Base-by-base conservation (phyloP, 2,329 filamentous ascomycete genomes). In the Epichloe coenophiala region DNA sequence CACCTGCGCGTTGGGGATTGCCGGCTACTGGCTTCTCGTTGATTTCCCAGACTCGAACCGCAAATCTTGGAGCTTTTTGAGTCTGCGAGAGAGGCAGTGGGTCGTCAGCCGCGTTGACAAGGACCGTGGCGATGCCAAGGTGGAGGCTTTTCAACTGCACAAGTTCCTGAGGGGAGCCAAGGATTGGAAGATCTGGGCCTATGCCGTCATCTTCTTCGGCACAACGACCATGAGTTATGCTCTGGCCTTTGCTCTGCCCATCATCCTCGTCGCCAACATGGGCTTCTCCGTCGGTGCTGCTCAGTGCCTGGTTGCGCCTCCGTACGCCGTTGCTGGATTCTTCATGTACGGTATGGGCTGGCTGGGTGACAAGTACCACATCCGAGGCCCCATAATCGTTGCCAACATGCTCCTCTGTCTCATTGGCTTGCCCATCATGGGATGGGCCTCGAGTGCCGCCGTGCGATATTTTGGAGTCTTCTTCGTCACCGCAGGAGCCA, bases 381-480 rank as follows among this genome's bases (percentile, higher is more conserved):
- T 83, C 38, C 81, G 86, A 40, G 84, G 83, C 0, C 80, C 82
- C 23, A 69, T 88, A 57, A 72, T 89, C 54, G 58, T 78, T 50
- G 72, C 76, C 66, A 88, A 88, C 69, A 76, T 79, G 66, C 27
- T 83, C 2, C 67, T 88, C 31, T 77, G 75, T 61, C 67, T 89
- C 46, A 75, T 88, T 51, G 86, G 86, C 2, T 68, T 89, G 6
- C 77, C 82, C 27, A 78, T 90, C 61, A 82, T 88, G 70, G 86
- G 84, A 36, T 90, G 82, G 70, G 72, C 77, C 43, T 60, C 66
- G 23, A 73, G 66, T 55, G 58, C 77, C 3, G 72, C 63, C 2
- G 77, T 81, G 9, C 77, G 84, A 43, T 89, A 88, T 65, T 81
- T 87, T 54, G 86, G 85, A 50, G 76, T 88, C 51, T 90, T 90